Evolutionary conservation across 2,329 filamentous ascomycete genomes (phyloP), one percentile per base, ranked within the genome.

Genomic region (Setomelanomma holmii): DNA sequence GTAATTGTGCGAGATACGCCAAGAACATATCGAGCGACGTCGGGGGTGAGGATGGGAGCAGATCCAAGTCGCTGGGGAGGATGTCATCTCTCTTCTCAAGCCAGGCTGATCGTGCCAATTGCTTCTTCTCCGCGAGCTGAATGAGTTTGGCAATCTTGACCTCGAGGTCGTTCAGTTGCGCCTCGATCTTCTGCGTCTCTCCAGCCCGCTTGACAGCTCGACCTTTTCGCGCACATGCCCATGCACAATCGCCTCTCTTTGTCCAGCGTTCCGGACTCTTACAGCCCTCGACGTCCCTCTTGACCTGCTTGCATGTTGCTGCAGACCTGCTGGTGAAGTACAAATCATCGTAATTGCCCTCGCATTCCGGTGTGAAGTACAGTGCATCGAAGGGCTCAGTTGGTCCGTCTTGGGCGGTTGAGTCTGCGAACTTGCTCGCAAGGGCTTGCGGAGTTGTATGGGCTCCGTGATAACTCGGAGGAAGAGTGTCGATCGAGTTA

Each of bases 211-310:
- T 14, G 2, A 21, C 14, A 12, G n/a, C 2, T 14, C 42, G 40
- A 6, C 41, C 34, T 40, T 45, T 44, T 21, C 48, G 16, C n/a
- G 7, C 24, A 34, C 40, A 50, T 16, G 4, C 16, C 41, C 40
- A 44, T 17, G 11, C n/a, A n/a, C 40, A 50, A 16, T 4, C 20
- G 7, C 41, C 23, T 40, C 33, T 19, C 12, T 34, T 39, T 4
- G 40, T 16, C 48, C 48, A 50, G 10, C 40, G 48, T 12, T 30
- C 23, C n/a, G 41, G 40, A 4, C 10, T 12, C 12, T 1, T 2
- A n/a, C 35, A 50, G 11, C 17, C 17, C 10, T 5, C 41, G n/a
- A 14, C 24, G 11, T 12, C n/a, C 10, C 24, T 11, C 14, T 19
- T 44, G 41, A 10, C 19, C n/a, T 14, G 24, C 24, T 33, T 24